Evolutionary conservation across 768 basidiomycete genomes (phyloP), one percentile per base, ranked within the genome.

Genomic region (Boletus huronensis): DNA sequence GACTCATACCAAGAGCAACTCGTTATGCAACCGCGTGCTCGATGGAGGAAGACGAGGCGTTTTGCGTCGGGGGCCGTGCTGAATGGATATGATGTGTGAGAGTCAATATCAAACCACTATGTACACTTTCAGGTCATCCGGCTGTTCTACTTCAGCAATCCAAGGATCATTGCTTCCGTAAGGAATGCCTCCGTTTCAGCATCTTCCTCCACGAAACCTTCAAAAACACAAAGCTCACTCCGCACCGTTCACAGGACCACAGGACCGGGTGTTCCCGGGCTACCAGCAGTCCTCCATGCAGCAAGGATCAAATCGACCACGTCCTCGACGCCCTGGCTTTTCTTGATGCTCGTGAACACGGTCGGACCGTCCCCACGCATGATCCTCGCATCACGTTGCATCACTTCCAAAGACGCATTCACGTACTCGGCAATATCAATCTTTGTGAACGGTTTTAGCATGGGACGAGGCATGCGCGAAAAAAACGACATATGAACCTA

Each of bases 341-440:
- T 78, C 65, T 88, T 85, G 52, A 99, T 82, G 60, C 88, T 90
- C 0, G 89, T 81, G 70, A 99, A 98, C 19, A 98, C 64, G 0
- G 96, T 99, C 3, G 96, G 96, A 0, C 96, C 96, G 55, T 87
- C 83, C 34, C 95, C 96, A 26, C 96, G 82, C 95, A 99, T 98
- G 57, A 88, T 73, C 66, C 85, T 94, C 2, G 96, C 82, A 67
- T 98, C 96, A 21, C 94, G 82, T 51, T 83, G 85, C 96, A 99
- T 99, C 19, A 99, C 91, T 43, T 88, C 86, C 25, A 98, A 80
- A 0, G 94, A 97, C 0, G 96, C 96, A 28, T 86, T 86, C 52
- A 99, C 96, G 69, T 95, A 80, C 16, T 88, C 85, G 8, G 96
- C 96, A 32, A 99, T 81, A 72, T 99, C 96, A 54, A 84, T 94